Conservation (phyloP, 2,329 filamentous ascomycete species). For the Arthrobotrys sinensis region DNA sequence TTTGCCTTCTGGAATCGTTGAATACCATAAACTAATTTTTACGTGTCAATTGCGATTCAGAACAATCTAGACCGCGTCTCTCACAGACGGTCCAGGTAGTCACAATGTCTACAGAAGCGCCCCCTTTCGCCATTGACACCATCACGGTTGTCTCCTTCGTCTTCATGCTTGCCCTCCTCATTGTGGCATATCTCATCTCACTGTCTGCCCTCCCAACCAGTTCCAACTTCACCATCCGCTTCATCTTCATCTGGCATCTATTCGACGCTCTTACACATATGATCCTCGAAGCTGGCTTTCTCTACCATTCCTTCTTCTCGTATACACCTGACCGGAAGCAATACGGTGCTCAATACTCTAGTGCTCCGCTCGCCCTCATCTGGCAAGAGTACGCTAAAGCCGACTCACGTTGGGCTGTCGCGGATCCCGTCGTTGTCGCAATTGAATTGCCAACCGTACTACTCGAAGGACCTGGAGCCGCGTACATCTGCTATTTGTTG, state of each 20-base stretch:
- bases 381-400: slow-evolving; percentile 80
- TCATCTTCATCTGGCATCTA: slow-evolving; percentile 94
- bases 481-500: slow-evolving; percentile 75
- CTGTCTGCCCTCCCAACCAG: slow-evolving; percentile 70
- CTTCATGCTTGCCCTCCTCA: slow-evolving; percentile 62
- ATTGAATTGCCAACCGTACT: slow-evolving; percentile 78
- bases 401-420: slow-evolving; percentile 76
- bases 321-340: slow-evolving; percentile 31
- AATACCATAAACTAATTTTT: slow-evolving; percentile 3
- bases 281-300: slow-evolving; percentile 81
- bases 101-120: slow-evolving; percentile 41
- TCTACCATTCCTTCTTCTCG: slow-evolving; percentile 60
- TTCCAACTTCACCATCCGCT: slow-evolving; percentile 75
- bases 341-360: slow-evolving; percentile 61
- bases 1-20: slow-evolving; percentile 15
- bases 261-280: slow-evolving; percentile 95
- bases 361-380: slow-evolving; percentile 72
- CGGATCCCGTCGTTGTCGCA: slow-evolving; percentile 76
- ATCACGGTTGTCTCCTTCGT: slow-evolving; percentile 63
- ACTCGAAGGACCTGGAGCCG: slow-evolving; percentile 74
- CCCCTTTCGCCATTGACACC: slow-evolving; percentile 61
- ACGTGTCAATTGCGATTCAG: slow-evolving; percentile 46
- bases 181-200: slow-evolving; percentile 63
- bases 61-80: slow-evolving; percentile 2
- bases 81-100: background rate